These are phyloP conservation scores for Linnemannia hyalina DNA, from an alignment of 192 early-diverging fungal species.

Conservation along the genomic window DNA sequence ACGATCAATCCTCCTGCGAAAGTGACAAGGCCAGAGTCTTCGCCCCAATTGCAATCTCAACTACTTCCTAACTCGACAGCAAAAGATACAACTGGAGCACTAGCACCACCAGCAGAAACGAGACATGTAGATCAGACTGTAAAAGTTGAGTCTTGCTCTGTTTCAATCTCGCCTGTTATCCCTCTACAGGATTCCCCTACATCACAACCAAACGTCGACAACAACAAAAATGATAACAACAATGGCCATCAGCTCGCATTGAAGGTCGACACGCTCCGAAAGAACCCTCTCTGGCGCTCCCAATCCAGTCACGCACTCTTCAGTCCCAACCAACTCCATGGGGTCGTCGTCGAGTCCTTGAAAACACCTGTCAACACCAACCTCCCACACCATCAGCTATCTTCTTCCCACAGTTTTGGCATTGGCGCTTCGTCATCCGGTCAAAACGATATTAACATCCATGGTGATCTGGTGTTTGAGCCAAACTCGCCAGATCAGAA, in stretches of 20 bases:
- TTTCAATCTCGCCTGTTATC: too few relatives aligned
- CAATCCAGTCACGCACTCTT: not conserved
- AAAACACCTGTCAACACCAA: slow-evolving; percentile 17
- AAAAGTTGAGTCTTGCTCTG: too few relatives aligned
- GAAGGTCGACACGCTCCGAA: not conserved
- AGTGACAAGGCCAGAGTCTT: not conserved
- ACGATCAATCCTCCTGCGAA: not conserved
- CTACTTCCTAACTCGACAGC: not conserved
- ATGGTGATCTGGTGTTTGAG: slow-evolving; percentile 7
- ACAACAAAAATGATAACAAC: not conserved
- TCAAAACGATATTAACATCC: not conserved
- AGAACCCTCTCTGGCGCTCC: not conserved
- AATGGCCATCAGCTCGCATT: not conserved
- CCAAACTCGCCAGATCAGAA: slow-evolving; percentile 21
- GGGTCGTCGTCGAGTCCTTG: slow-evolving; percentile 38
- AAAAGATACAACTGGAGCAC: not conserved
- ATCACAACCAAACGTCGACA: not conserved
- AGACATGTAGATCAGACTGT: too few relatives aligned
- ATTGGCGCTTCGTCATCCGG: not conserved
- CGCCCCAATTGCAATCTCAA: not conserved
- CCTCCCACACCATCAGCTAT: too few relatives aligned
- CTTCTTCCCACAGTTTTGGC: not conserved
- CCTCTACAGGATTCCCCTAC: not conserved
- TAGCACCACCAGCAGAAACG: not conserved
- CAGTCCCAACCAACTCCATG: slow-evolving; percentile 35